Conservation (phyloP, 768 basidiomycete species). For the Tricholoma saponaceum region DNA sequence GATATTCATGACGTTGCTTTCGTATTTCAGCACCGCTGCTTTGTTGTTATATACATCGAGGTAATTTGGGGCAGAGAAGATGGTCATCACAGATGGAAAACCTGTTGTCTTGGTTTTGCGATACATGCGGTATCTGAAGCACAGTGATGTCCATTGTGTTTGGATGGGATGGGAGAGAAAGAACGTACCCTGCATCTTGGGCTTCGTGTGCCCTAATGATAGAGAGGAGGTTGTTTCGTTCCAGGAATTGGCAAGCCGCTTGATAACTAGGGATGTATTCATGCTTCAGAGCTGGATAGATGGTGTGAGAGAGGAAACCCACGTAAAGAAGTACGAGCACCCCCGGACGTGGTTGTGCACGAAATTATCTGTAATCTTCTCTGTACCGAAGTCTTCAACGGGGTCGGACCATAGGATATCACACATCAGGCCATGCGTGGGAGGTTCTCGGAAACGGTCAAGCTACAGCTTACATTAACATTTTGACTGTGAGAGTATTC, state of each 20-base stretch:
- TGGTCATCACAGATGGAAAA: conserved; percentile 99
- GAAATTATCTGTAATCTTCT: conserved; percentile 88
- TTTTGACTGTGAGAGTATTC: not conserved
- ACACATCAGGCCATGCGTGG: conserved; percentile 96
- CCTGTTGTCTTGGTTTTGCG: conserved; percentile 97
- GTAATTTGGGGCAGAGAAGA: conserved; percentile 98
- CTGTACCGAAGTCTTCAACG: conserved; percentile 93
- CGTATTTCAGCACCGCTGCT: conserved; percentile 97
- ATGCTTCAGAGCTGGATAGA: not conserved
- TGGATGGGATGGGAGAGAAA: not conserved
- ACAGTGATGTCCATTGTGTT: not conserved
- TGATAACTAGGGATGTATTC: conserved; percentile 60
- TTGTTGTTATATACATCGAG: conserved; percentile 99
- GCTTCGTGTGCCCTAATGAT: conserved; percentile 99
- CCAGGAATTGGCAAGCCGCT: conserved; percentile 95
- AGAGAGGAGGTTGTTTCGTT: conserved; percentile 92
- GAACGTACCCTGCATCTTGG: conserved; percentile 89
- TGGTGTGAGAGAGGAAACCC: conserved; percentile 10
- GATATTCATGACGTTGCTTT: conserved; percentile 98
- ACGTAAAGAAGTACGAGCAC: conserved; percentile 90
- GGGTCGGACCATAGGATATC: conserved; percentile 99
- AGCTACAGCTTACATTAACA: conserved; percentile 45
- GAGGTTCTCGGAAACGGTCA: conserved; percentile 97
- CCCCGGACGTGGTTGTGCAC: conserved; percentile 96
- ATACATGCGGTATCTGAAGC: conserved; percentile 89